phyloP scores from a whole-genome alignment of 2,329 filamentous ascomycete genomes.

The Fusarium oxysporum region DNA sequence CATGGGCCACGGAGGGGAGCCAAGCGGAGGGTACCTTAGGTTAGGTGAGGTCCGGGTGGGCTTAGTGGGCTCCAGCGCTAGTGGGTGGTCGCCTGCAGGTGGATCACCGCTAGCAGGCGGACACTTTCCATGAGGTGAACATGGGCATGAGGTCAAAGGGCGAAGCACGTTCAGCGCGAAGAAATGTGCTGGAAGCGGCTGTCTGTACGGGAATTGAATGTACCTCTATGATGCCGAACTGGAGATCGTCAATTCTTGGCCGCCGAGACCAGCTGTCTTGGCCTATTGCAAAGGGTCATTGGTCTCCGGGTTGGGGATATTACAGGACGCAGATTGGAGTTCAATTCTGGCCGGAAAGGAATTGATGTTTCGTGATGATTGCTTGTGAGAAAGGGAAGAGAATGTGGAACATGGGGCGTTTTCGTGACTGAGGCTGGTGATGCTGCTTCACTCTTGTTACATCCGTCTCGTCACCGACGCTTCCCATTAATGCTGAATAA shows the following conservation, averaged over 20 bases:
- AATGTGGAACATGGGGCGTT: constrained; percentile 33
- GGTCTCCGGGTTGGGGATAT: constrained; percentile 6
- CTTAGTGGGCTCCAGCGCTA: constrained; percentile 39
- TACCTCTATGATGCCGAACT: constrained; percentile 35
- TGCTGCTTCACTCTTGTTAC: constrained; percentile 33
- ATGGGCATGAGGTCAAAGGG: constrained; percentile 3
- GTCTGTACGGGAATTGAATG: constrained; percentile 10
- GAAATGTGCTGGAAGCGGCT: constrained; percentile 15
- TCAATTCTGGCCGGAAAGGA: not conserved
- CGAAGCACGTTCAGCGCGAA: constrained; percentile 11
- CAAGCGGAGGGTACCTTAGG: constrained; percentile 17
- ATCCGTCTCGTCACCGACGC: constrained; percentile 16
- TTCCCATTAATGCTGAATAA: constrained; percentile 1
- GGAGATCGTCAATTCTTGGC: constrained; percentile 37
- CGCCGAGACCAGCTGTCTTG: constrained; percentile 24
- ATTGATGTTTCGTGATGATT: constrained; percentile 12
- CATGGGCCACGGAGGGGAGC: constrained; percentile 36
- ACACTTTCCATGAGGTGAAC: constrained; percentile 31
- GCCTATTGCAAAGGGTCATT: constrained; percentile 18
- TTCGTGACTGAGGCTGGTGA: constrained; percentile 20
- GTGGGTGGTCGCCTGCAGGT: constrained; percentile 46
- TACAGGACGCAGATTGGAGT: not conserved
- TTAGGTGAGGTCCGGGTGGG: constrained; percentile 22
- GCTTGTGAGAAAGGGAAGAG: constrained; percentile 14
- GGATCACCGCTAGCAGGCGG: constrained; percentile 43